phyloP scores from a whole-genome alignment of 441 rosid genomes.

The Melastoma candidum region DNA sequence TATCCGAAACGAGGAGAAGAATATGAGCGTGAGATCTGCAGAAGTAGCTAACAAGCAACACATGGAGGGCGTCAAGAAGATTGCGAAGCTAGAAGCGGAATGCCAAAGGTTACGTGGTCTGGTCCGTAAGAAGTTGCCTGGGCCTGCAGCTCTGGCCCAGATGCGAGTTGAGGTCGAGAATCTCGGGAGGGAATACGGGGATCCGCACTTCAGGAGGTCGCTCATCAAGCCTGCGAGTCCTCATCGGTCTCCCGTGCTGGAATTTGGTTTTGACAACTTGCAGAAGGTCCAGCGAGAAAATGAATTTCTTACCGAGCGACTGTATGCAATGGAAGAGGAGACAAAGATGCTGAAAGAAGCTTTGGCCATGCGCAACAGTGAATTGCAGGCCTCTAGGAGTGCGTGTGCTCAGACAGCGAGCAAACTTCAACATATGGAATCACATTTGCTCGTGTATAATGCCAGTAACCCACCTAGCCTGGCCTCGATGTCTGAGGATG shows the following conservation, averaged over 20 bases:
- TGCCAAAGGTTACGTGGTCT: slow-evolving; percentile 19
- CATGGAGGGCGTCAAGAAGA: slow-evolving; percentile 17
- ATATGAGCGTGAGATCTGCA: slow-evolving; percentile 18
- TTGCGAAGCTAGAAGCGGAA: slow-evolving; percentile 17
- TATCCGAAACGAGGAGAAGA: slow-evolving; percentile 40
- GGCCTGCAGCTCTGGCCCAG: slow-evolving; percentile 45
- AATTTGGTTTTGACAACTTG: slow-evolving; percentile 12
- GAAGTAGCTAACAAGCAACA: slow-evolving; percentile 20
- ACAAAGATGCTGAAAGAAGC: slow-evolving; percentile 43
- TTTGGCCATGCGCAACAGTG: slow-evolving; percentile 32
- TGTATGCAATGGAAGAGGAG: slow-evolving; percentile 44
- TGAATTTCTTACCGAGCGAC: slow-evolving; percentile 23
- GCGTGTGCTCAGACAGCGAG: slow-evolving; percentile 32
- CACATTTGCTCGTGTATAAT: slow-evolving; percentile 23
- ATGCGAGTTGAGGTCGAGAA: slow-evolving; percentile 48
- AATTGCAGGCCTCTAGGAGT: slow-evolving; percentile 38
- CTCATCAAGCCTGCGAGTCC: slow-evolving; percentile 18
- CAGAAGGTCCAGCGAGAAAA: slow-evolving; percentile 5
- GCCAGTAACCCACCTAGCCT: slow-evolving; percentile 32
- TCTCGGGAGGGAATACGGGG: slow-evolving; percentile 25
- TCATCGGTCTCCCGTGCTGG: slow-evolving; percentile 17
- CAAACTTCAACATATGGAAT: slow-evolving; percentile 38
- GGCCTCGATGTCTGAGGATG: slow-evolving; percentile 48
- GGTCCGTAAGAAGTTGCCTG: slow-evolving; percentile 19
- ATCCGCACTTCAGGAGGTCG: slow-evolving; percentile 24